Evolutionary conservation across 2,329 filamentous ascomycete genomes (phyloP), one percentile per base, ranked within the genome.

Genomic region (Neophaeococcomyces mojaviensis): DNA sequence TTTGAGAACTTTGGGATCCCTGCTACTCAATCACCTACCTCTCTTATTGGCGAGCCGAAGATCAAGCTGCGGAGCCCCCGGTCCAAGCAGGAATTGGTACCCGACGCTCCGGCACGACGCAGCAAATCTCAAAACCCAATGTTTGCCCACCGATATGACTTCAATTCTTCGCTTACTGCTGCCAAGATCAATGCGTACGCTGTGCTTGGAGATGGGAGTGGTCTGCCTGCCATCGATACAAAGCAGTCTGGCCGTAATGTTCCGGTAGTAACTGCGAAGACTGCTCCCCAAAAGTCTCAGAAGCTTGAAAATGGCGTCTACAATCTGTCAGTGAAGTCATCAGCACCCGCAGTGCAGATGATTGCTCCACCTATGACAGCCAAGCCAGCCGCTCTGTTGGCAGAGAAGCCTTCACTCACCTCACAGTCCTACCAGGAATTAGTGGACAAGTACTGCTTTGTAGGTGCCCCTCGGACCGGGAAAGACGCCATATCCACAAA

Each of bases 371-470:
- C 44, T 60, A 65, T 50, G 68, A 68, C 47, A 63, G 59, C 55
- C 55, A 68, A 73, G 44, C 78, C 66, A 61, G 77, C 68, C 71
- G 77, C 61, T 63, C 73, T 72, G 57, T 69, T 76, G 12, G 71
- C 74, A 32, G 76, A 78, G 59, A 80, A 83, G 60, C 81, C 82
- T 36, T 74, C 78, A 60, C 82, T 95, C 55, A 79, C 89, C 50
- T 94, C 88, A 54, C 82, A 87, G 50, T 89, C 90, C 49, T 97
- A 98, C 66, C 87, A 94, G 69, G 92, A 98, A 69, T 78, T 98
- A 55, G 85, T 98, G 67, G 89, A 94, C 74, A 96, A 94, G 74
- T 98, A 95, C 76, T 98, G 92, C 77, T 98, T 97, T 80, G 90
- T 96, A 90, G 81, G 90, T 94, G 77, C 77, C 62, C 67, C 67